Evolutionary conservation across 2,329 filamentous ascomycete genomes (phyloP).

Genomic region (Penicillium frequentans): DNA sequence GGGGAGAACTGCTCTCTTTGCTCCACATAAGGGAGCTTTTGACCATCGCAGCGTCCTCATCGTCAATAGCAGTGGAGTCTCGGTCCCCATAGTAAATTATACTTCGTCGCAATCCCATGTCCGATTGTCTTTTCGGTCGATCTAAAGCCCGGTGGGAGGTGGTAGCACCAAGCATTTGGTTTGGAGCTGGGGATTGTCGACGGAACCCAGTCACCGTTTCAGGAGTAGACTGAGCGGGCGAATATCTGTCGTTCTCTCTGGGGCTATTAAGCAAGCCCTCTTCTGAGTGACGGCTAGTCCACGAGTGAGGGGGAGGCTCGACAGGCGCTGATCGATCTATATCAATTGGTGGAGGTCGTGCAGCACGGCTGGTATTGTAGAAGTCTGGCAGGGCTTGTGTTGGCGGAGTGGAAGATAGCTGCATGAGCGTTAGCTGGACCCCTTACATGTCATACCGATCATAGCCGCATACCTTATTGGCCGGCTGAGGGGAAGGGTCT

Average conservation of each 20-base stretch:
- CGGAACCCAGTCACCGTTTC: slow-evolving; percentile 15
- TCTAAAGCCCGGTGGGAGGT: slow-evolving; percentile 35
- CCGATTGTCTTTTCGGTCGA: slow-evolving; percentile 21
- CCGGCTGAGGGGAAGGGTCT: slow-evolving; percentile 21
- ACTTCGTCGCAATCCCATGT: slow-evolving; percentile 33
- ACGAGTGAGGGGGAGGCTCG: slow-evolving; percentile 53
- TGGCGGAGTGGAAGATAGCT: slow-evolving; percentile 27
- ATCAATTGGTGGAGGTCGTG: slow-evolving; percentile 44
- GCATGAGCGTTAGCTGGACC: slow-evolving; percentile 18
- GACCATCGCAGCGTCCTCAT: slow-evolving; percentile 43
- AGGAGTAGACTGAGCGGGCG: slow-evolving; percentile 14
- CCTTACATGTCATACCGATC: slow-evolving; percentile 3
- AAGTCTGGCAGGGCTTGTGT: slow-evolving; percentile 15
- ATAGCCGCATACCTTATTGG: slow-evolving; percentile 22
- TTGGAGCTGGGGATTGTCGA: slow-evolving; percentile 22
- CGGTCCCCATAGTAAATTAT: slow-evolving; percentile 27
- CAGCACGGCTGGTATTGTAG: slow-evolving; percentile 24
- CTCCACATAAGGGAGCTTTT: slow-evolving; percentile 33
- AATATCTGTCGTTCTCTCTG: slow-evolving; percentile 14
- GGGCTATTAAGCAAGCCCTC: slow-evolving; percentile 49
- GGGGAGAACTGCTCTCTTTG: slow-evolving; percentile 24
- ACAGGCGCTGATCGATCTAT: slow-evolving; percentile 46
- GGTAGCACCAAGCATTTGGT: slow-evolving; percentile 25
- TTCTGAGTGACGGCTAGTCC: slow-evolving; percentile 52
- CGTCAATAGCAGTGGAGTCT: slow-evolving; percentile 32